Conservation (phyloP, 2,329 filamentous ascomycete species). For the Pseudocercospora ulei region DNA sequence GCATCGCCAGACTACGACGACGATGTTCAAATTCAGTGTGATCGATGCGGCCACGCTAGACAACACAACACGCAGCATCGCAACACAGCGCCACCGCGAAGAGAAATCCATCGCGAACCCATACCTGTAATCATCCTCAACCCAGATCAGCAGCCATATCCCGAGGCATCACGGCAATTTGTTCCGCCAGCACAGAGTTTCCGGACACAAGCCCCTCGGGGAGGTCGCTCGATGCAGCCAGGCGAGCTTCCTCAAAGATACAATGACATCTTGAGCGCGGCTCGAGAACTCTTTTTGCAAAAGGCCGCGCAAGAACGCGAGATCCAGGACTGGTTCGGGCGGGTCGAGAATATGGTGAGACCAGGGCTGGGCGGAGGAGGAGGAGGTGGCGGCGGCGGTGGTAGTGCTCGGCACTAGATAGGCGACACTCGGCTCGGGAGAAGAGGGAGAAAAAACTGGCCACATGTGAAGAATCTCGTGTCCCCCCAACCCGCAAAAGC, state of each 20-base stretch:
- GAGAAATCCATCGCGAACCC: neutral
- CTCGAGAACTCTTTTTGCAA: neutral
- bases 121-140: neutral
- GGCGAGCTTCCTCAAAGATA: neutral
- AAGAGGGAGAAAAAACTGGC: too few relatives aligned
- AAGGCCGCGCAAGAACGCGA: constrained; percentile 1
- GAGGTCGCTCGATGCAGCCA: neutral
- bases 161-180: neutral
- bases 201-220: neutral
- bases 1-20: neutral
- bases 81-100: too few relatives aligned
- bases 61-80: neutral
- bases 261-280: neutral
- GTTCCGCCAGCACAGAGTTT: too few relatives aligned
- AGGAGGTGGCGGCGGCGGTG: too few relatives aligned
- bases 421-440: too few relatives aligned
- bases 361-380: neutral
- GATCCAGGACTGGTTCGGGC: neutral
- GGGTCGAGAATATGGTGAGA: neutral
- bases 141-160: neutral
- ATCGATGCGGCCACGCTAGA: neutral
- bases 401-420: too few relatives aligned
- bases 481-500: too few relatives aligned
- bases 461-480: too few relatives aligned
- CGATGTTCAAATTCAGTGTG: neutral